Conservation (phyloP, 306 rosid species). For the Lathyrus aphaca region DNA sequence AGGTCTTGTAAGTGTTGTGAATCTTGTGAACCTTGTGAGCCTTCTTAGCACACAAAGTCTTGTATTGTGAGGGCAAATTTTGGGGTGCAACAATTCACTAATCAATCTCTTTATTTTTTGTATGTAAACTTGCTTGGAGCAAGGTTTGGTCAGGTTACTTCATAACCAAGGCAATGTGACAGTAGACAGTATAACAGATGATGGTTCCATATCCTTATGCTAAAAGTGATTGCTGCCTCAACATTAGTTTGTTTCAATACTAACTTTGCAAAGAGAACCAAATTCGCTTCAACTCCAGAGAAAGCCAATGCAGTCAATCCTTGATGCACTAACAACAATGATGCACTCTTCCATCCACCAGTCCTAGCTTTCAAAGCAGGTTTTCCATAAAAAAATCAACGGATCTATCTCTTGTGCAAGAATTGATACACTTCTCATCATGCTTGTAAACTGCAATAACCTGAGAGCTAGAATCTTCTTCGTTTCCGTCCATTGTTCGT, state of each 20-base stretch:
- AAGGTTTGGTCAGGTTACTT: no score
- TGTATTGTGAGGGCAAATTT: no score
- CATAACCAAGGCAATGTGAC: no score
- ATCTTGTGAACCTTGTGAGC: no score
- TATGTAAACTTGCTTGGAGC: no score
- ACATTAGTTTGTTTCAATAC: slow-evolving; percentile 64
- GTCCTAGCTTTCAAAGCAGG: slow-evolving; percentile 43
- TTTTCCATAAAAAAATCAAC: slow-evolving; percentile 52
- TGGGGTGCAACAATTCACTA: no score
- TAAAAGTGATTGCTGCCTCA: slow-evolving; percentile 63
- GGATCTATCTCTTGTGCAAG: slow-evolving; percentile 51
- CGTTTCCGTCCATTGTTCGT: background rate
- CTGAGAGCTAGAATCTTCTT: background rate
- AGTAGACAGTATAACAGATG: no score
- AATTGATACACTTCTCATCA: slow-evolving; percentile 34
- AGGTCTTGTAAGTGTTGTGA: no score
- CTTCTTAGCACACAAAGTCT: no score
- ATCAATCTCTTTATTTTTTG: no score
- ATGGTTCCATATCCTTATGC: slow-evolving; percentile 70
- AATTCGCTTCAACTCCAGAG: slow-evolving; percentile 66
- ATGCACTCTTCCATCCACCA: slow-evolving; percentile 65
- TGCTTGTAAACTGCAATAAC: slow-evolving; percentile 39
- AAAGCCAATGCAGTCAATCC: slow-evolving; percentile 60
- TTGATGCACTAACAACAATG: slow-evolving; percentile 60
- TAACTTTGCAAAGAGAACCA: slow-evolving; percentile 63